Evolutionary conservation across 2,329 filamentous ascomycete genomes (phyloP), one percentile per base, ranked within the genome.

Genomic region (Gnomoniopsis smithogilvyi): DNA sequence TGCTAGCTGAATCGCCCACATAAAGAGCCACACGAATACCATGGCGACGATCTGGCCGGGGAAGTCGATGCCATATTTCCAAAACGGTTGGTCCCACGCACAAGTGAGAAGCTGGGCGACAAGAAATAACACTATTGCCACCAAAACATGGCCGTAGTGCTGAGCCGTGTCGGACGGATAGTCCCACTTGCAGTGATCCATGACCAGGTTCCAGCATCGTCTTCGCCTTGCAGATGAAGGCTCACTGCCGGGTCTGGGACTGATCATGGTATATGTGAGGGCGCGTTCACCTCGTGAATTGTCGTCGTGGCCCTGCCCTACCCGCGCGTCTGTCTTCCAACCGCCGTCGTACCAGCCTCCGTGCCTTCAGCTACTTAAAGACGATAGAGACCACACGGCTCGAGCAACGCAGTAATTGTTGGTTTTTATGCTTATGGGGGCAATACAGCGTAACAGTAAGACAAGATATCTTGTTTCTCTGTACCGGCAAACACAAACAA

Each of bases 41-140:
- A 83, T 82, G 36, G 76, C 78, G 34, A 79, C 58, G 47, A 83
- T 78, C 7, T 79, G 73, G 0, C 78, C 74, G 4, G 80, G 77
- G 59, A 80, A 81, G 26, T 76, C 69, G n/a, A 76, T 60, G 2
- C 67, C 57, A 2, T 65, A 67, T 0, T 64, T 62, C 11, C 70
- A 64, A 17, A 81, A 66, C 1, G 67, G 65, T 11, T 69, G 63
- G 34, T 77, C 75, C 11, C 81, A 67, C 2, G 70, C 74, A 67
- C 76, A 80, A 21, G 80, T 78, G 34, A 78, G 63, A n/a, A 81
- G 62, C 64, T 82, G 76, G 58, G 76, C 75, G 17, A 67, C 24
- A 2, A 79, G 62, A 45, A 74, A 78, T 8, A 80, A 68, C 7
- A 73, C 30, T 1, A 70, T 63, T 11, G 78, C 70, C 15, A 70